Base-by-base conservation (phyloP, 441 rosid genomes). In the Jatropha multifida region DNA sequence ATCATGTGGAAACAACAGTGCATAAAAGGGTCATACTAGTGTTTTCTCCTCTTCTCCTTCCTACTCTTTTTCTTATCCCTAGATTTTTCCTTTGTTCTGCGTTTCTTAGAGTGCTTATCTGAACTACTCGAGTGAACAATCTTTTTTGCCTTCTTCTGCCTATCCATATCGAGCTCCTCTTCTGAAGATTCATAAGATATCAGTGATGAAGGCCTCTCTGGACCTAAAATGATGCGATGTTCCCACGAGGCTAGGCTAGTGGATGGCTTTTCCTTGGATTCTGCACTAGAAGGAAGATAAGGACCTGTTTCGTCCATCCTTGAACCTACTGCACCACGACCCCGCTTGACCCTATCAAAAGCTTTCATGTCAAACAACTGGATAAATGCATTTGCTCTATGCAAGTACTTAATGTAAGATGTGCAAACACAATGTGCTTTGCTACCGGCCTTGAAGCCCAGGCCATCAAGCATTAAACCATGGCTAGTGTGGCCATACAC, bases 301-400 rank as follows among this genome's bases (percentile, higher is more conserved):
- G 93, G 92, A 11, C 89, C 88, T 46, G 94, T 84, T 81, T 93
- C 99, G 69, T 93, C 97, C 98, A 95, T 93, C 85, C 90, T 92
- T 6, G 96, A 88, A 76, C 99, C 99, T 42, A 93, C 78, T n/a
- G 92, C 88, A 77, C 98, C 97, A 84, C 95, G 86, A 15, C 99
- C 96, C 2, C 96, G 96, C 85, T 95, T 93, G 72, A 84, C 86
- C 86, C 99, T 93, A 86, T 74, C 59, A 83, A 68, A 75, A 76
- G 26, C 27, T 48, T 66, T 6, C 40, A 74, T 27, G 44, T 78
- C 68, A 66, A 67, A 64, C 61, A 7, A 40, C 17, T 1, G 9
- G 2, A 48, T 7, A 11, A 26, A n/a, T 26, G 23, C 8, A 27
- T 52, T 52, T 15, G 13, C 56, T 52, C 7, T 3, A 4, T 32